Conservation (phyloP, 345 rosid genomes). For the Leavenworthia alabamica region DNA sequence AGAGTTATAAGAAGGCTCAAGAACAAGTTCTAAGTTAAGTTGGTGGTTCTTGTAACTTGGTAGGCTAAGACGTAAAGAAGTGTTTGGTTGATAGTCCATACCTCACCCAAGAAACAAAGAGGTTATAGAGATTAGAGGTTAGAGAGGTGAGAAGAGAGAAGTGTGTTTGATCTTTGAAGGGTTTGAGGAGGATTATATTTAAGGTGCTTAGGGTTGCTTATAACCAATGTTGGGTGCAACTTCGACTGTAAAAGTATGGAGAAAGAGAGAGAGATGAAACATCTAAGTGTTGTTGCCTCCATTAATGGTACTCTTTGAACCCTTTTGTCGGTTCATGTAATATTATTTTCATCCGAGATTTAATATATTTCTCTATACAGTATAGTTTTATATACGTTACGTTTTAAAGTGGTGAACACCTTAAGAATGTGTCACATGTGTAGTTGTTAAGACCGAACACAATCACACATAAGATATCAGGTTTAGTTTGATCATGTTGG, state of each 20-base stretch:
- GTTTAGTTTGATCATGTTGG: neutral
- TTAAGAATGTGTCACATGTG: constrained; percentile 28
- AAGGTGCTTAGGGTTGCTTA: constrained; percentile 18
- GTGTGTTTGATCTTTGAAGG: too few species aligned
- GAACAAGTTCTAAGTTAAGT: constrained; percentile 53
- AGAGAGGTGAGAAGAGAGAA: constrained; percentile 14
- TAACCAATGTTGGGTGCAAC: constrained; percentile 30
- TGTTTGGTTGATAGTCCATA: constrained; percentile 67
- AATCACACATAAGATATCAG: constrained; percentile 7
- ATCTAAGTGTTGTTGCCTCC: constrained; percentile 78
- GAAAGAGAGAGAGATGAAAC: constrained; percentile 38
- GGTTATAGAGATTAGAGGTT: neutral
- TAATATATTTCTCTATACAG: constrained; percentile 8
- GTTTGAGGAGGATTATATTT: too few species aligned
- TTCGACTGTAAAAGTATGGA: constrained; percentile 30
- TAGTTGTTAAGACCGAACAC: constrained; percentile 19
- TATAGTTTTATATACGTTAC: constrained; percentile 5
- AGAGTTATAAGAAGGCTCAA: constrained; percentile 49
- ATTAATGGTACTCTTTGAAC: constrained; percentile 64
- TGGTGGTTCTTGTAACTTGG: constrained; percentile 41
- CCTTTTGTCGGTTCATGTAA: constrained; percentile 74
- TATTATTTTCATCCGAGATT: constrained; percentile 14
- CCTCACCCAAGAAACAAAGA: too few species aligned
- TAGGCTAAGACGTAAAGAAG: constrained; percentile 58
- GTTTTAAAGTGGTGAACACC: constrained; percentile 19